Evolutionary conservation across 192 early-diverging fungal genomes (phyloP).

Genomic region (Glomus cerebriforme): DNA sequence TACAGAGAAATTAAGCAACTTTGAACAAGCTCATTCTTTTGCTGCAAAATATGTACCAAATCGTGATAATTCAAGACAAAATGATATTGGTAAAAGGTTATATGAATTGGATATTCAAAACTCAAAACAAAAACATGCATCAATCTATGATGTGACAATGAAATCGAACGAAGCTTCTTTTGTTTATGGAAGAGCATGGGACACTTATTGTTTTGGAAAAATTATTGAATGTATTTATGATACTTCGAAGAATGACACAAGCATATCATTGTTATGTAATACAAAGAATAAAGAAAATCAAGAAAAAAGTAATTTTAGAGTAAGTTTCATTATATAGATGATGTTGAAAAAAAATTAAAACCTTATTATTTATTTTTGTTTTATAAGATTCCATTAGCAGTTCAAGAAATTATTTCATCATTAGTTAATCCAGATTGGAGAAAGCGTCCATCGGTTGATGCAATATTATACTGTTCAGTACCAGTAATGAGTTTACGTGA

Average conservation of each 20-base stretch:
- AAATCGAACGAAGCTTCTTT: constrained; percentile 33
- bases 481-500: constrained; percentile 47
- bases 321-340: background rate
- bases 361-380: background rate
- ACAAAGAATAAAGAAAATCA: background rate
- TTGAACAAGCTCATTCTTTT: constrained; percentile 54
- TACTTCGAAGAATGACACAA: constrained; percentile 31
- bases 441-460: constrained; percentile 50
- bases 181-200: constrained; percentile 52
- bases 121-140: background rate
- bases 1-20: constrained; percentile 52
- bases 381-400: constrained; percentile 47
- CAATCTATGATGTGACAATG: background rate
- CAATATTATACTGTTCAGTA: constrained; percentile 51
- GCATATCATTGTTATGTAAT: constrained; percentile 30
- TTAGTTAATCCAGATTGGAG: constrained; percentile 49
- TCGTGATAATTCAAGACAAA: background rate
- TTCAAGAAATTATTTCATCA: constrained; percentile 46
- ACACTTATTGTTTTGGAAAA: constrained; percentile 53
- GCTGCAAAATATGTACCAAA: constrained; percentile 46
- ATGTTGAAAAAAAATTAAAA: background rate
- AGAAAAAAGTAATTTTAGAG: background rate
- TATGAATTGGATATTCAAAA: background rate
- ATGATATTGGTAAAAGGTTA: background rate
- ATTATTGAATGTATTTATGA: constrained; percentile 52